phyloP scores from a whole-genome alignment of 768 basidiomycete genomes.

The Leccinum uliginosum region DNA sequence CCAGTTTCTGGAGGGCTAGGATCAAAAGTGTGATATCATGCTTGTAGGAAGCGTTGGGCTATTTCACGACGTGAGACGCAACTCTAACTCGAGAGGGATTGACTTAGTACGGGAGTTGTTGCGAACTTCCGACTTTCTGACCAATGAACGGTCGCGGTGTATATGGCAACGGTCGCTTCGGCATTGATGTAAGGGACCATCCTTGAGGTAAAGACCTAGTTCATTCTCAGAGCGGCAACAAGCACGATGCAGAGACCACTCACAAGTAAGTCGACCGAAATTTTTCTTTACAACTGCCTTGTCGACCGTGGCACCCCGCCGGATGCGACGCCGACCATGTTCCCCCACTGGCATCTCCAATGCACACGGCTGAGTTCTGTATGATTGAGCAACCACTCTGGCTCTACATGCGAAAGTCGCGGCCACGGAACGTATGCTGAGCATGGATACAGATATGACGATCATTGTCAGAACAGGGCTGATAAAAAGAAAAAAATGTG shows the following conservation, averaged over 20 bases:
- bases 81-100: not conserved
- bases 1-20: constrained; percentile 93
- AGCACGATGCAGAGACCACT: constrained; percentile 19
- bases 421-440: too few species aligned
- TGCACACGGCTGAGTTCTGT: too few species aligned
- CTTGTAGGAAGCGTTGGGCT: constrained; percentile 97
- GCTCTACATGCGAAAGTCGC: too few species aligned
- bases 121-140: constrained; percentile 96
- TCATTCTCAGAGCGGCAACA: constrained; percentile 1
- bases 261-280: constrained; percentile 92
- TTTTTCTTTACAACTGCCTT: constrained; percentile 99
- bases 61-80: constrained; percentile 3
- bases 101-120: constrained; percentile 88
- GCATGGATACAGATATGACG: too few species aligned
- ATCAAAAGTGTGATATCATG: constrained; percentile 98
- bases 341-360: too few species aligned
- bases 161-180: constrained; percentile 98
- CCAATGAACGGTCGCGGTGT: constrained; percentile 99
- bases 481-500: too few species aligned
- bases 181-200: constrained; percentile 99
- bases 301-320: constrained; percentile 94
- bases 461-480: too few species aligned
- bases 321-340: too few species aligned
- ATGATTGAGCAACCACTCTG: too few species aligned
- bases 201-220: constrained; percentile 87